A percentile compares a stretch with the other conserved stretches of the same genome.
phyloP scores from a whole-genome alignment of 345 rosid species.

The Aegle marmelos region DNA sequence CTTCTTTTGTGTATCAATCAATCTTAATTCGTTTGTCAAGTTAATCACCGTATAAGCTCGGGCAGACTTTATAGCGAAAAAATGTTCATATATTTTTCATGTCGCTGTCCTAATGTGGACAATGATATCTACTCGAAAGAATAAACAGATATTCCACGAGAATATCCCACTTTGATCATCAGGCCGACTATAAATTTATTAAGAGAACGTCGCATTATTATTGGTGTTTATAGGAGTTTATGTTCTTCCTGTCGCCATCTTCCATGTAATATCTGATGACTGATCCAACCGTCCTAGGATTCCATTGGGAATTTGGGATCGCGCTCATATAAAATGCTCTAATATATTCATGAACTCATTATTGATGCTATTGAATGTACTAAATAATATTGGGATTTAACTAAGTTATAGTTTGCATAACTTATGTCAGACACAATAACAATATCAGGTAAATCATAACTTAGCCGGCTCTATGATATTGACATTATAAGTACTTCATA shows the following conservation, averaged over 20 bases:
- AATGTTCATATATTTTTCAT: no score
- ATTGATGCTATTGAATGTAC: background rate
- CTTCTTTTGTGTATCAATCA: no score
- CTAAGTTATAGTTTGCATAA: no score
- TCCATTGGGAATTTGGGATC: no score
- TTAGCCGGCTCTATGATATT: no score
- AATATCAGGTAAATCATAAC: no score
- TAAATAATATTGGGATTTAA: no score
- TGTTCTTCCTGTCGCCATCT: background rate
- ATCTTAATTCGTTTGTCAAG: background rate
- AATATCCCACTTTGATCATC: conserved; percentile 23
- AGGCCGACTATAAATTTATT: background rate
- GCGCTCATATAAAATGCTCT: background rate
- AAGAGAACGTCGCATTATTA: background rate
- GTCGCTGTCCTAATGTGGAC: background rate
- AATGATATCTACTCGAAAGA: background rate
- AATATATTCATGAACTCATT: background rate
- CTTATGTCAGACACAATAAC: no score
- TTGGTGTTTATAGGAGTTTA: background rate
- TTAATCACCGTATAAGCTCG: background rate
- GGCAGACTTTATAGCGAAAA: background rate
- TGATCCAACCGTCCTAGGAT: background rate
- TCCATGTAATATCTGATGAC: background rate
- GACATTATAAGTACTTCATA: background rate
- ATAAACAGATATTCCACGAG: conserved; percentile 25